Evolutionary conservation across 805 yeast genomes (phyloP).

Genomic region (Metschnikowia peoriensis): DNA sequence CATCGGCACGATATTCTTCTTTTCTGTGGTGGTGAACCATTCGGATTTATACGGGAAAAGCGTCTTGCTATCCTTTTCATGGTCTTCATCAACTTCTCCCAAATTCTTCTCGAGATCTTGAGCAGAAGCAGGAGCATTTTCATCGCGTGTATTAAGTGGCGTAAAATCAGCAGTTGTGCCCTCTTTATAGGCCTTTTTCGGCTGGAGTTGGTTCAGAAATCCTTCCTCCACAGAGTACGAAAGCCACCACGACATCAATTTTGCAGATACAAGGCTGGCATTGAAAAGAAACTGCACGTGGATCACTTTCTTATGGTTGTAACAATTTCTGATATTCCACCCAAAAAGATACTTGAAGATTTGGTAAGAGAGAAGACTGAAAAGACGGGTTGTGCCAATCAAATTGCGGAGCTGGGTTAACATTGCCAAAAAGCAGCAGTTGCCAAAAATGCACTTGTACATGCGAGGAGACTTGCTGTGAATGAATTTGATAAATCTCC

Average conservation of each 20-base stretch:
- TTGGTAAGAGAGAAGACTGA: conserved; percentile 65
- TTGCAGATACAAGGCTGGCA: conserved; percentile 77
- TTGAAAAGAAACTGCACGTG: conserved; percentile 80
- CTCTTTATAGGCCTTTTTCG: conserved; percentile 28
- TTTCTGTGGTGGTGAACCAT: conserved; percentile 49
- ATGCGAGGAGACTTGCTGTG: conserved; percentile 45
- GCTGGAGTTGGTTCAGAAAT: conserved; percentile 37
- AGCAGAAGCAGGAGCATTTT: conserved; percentile 9
- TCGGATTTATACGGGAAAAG: conserved; percentile 50
- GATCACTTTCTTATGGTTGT: conserved; percentile 56
- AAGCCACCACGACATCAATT: conserved; percentile 93
- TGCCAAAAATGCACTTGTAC: conserved; percentile 64
- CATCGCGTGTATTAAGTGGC: conserved; percentile 17
- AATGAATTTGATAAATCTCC: conserved; percentile 60
- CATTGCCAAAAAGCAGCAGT: conserved; percentile 72
- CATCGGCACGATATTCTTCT: conserved; percentile 46
- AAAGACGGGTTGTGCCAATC: conserved; percentile 40
- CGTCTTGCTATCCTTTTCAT: conserved; percentile 37
- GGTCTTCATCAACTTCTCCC: not conserved
- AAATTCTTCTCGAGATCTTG: conserved; percentile 22
- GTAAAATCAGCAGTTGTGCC: conserved; percentile 27
- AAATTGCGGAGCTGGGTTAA: conserved; percentile 59
- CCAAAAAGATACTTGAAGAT: conserved; percentile 86
- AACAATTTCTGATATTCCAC: conserved; percentile 80
- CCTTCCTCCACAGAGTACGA: conserved; percentile 38